phyloP scores from a whole-genome alignment of 2,329 filamentous ascomycete species.

The Colletotrichum liriopes region DNA sequence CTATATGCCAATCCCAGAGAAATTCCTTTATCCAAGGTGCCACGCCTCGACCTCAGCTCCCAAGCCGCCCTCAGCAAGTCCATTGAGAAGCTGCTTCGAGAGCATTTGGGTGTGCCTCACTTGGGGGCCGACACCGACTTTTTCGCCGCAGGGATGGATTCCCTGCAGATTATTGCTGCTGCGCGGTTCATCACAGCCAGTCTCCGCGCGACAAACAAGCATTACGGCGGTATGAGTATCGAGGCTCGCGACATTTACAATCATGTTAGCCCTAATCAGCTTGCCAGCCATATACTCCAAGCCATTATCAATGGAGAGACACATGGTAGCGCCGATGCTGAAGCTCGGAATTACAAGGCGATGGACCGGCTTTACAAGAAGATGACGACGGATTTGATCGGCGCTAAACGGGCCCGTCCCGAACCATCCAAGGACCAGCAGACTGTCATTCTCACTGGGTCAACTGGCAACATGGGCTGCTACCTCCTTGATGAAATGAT shows the following conservation, averaged over 20 bases:
- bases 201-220: constrained; percentile 50
- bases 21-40: constrained; percentile 25
- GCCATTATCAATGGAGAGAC: neutral
- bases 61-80: constrained; percentile 46
- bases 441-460: constrained; percentile 40
- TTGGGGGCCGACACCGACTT: constrained; percentile 53
- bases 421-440: constrained; percentile 51
- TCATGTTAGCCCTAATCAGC: constrained; percentile 53
- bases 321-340: neutral
- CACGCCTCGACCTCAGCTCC: constrained; percentile 45
- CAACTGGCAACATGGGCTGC: constrained; percentile 38
- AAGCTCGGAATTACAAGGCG: constrained; percentile 7
- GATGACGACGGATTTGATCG: constrained; percentile 51
- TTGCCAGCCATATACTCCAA: constrained; percentile 51
- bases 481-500: constrained; percentile 35
- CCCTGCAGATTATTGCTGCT: constrained; percentile 55
- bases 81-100: constrained; percentile 45
- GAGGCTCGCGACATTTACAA: constrained; percentile 58
- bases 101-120: constrained; percentile 36
- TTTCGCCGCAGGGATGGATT: constrained; percentile 58
- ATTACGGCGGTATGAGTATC: constrained; percentile 52
- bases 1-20: constrained; percentile 54
- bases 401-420: constrained; percentile 47
- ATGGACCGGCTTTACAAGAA: constrained; percentile 54
- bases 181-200: constrained; percentile 53